Conservation (phyloP, 2,329 filamentous ascomycete species). For the Aspergillus thermomutatus region DNA sequence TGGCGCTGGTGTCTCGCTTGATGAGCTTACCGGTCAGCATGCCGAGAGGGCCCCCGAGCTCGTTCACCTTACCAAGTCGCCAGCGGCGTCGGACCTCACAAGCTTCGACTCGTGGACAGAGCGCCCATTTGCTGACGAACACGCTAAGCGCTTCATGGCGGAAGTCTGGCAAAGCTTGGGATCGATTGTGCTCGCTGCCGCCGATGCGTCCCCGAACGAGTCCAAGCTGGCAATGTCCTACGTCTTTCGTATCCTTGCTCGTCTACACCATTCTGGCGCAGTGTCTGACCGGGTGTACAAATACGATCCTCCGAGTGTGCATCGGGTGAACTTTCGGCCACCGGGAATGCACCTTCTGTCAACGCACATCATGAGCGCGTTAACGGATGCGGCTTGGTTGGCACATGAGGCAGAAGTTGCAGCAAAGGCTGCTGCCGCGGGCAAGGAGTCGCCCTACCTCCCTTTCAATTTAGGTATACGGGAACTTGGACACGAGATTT, state of each 20-base stretch:
- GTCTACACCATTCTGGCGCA: slow-evolving; percentile 43
- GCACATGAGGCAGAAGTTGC: slow-evolving; percentile 39
- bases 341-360: slow-evolving; percentile 45
- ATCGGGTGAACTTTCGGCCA: slow-evolving; percentile 35
- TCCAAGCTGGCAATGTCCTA: slow-evolving; percentile 41
- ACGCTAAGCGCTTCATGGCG: slow-evolving; percentile 28
- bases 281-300: slow-evolving; percentile 45
- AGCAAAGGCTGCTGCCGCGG: slow-evolving; percentile 33
- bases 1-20: slow-evolving; percentile 22
- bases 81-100: slow-evolving; percentile 4
- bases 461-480: slow-evolving; percentile 40
- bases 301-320: slow-evolving; percentile 27
- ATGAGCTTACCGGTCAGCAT: slow-evolving; percentile 25
- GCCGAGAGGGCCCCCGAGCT: slow-evolving; percentile 5
- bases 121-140: slow-evolving; percentile 21
- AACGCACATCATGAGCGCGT: slow-evolving; percentile 43
- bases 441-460: slow-evolving; percentile 37
- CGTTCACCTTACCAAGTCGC: not conserved
- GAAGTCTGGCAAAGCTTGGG: slow-evolving; percentile 40
- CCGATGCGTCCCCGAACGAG: slow-evolving; percentile 32
- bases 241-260: slow-evolving; percentile 44
- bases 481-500: slow-evolving; percentile 46
- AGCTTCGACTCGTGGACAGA: slow-evolving; percentile 23
- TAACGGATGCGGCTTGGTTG: slow-evolving; percentile 47
- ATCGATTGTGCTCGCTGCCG: slow-evolving; percentile 40